These are phyloP conservation scores for Penicillium pancosmium DNA, from an alignment of 495 filamentous ascomycete species.

Conservation along the genomic window DNA sequence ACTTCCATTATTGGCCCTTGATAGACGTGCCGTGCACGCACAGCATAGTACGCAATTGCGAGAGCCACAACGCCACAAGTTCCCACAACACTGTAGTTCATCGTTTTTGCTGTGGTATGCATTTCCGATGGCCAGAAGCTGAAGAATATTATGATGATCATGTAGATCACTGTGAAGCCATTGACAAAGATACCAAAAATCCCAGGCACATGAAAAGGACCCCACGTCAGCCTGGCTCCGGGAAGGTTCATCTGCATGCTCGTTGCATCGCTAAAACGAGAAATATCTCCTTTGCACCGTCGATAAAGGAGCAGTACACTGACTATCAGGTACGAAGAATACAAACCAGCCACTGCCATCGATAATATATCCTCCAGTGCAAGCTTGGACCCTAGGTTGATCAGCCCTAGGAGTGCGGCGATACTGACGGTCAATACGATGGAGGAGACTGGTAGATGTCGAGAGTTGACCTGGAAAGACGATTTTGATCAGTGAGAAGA, in stretches of 20 bases:
- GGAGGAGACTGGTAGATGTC: not conserved
- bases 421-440: constrained; percentile 37
- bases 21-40: constrained; percentile 40
- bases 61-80: constrained; percentile 35
- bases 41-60: constrained; percentile 39
- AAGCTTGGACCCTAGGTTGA: constrained; percentile 53
- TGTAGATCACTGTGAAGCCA: constrained; percentile 10
- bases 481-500: not conserved
- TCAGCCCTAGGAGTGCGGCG: constrained; percentile 48
- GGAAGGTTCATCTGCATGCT: constrained; percentile 4
- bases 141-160: constrained; percentile 35
- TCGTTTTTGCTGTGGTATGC: constrained; percentile 25
- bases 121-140: constrained; percentile 42
- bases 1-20: constrained; percentile 40
- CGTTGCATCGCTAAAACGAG: not conserved
- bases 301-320: constrained; percentile 3
- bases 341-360: constrained; percentile 23
- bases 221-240: constrained; percentile 9
- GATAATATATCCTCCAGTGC: constrained; percentile 51
- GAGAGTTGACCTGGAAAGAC: not conserved
- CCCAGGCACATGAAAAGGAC: constrained; percentile 17
- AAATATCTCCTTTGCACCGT: constrained; percentile 9
- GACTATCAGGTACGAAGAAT: not conserved
- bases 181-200: constrained; percentile 15
- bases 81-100: constrained; percentile 46